Evolutionary conservation across 2,329 filamentous ascomycete species (phyloP), one percentile per base, ranked within the genome.

Genomic region (Neonectria neomacrospora): DNA sequence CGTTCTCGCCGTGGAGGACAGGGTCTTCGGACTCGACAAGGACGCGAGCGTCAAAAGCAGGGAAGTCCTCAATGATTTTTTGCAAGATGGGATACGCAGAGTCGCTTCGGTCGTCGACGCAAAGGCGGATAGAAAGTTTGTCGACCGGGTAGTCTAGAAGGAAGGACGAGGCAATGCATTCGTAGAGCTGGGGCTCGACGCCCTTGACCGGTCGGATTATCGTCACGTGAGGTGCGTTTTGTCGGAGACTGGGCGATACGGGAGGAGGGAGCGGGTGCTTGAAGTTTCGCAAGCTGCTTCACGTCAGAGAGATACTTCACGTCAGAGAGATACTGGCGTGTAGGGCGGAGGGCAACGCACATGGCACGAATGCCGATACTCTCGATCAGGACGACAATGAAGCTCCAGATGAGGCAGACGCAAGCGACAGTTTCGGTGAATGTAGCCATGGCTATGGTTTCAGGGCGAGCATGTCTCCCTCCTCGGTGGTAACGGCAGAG

Each of bases 141-240:
- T 91, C 84, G 37, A 76, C 79, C 1, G 95, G 93, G 75, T 98
- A 98, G 58, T 88, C 85, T 77, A 97, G 94, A 50, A 83, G 88
- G 76, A 97, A 94, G 2, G 91, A 93, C 5, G 94, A 91, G 30
- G 92, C 91, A 42, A 99, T 90, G 74, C 96, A 98, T 74, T 97
- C 93, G 83, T 97, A 97, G 23, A 98, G 88, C 67, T 89, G 88
- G 4, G 94, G 92, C 77, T 98, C 96, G 59, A 97, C 85, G 64
- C 94, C 96, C 80, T 97, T 98, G 68, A 97, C 90, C 0, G 96
- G 96, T 2, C 96, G 91, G 70, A 99, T 94, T 64, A 97, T 86
- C 32, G 96, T 98, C 72, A 99, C 86, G 80, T 93, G 90, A 16
- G 94, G 95, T 3, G 93, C 83, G 68, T 85, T 76, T 42, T 80